phyloP scores from a whole-genome alignment of 352 stramenopile genomes.

The Phytophthora foliorum region DNA sequence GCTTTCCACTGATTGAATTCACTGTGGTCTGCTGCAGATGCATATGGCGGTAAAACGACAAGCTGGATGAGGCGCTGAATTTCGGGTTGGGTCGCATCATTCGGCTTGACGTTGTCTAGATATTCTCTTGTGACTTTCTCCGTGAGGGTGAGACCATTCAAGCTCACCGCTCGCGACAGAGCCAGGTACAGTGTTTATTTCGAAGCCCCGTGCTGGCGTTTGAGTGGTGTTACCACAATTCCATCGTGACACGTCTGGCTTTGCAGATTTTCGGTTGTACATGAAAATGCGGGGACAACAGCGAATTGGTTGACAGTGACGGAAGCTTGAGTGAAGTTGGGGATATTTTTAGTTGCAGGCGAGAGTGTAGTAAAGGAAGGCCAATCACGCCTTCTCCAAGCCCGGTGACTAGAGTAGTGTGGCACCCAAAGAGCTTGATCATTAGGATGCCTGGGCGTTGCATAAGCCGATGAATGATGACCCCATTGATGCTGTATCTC shows the following conservation, averaged over 20 bases:
- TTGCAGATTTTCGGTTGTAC: slow-evolving; percentile 33
- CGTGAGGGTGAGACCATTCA: background rate
- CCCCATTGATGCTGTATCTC: background rate
- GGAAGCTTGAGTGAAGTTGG: background rate
- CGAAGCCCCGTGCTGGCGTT: background rate
- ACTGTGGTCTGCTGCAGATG: background rate
- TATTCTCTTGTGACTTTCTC: slow-evolving; percentile 5
- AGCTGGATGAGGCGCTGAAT: slow-evolving; percentile 1
- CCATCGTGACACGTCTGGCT: slow-evolving; percentile 8
- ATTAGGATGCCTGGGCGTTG: background rate
- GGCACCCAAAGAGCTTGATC: background rate
- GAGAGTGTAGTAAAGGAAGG: background rate
- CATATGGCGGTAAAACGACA: slow-evolving; percentile 1
- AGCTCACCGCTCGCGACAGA: slow-evolving; percentile 2
- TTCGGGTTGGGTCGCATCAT: background rate
- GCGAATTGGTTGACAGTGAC: slow-evolving; percentile 28
- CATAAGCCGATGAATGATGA: slow-evolving; percentile 1
- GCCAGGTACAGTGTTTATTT: slow-evolving; percentile 5
- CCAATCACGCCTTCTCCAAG: slow-evolving; percentile 1
- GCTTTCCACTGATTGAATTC: background rate
- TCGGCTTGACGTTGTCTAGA: background rate
- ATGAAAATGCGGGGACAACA: slow-evolving; percentile 24
- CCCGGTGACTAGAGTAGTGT: background rate
- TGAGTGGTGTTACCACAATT: background rate
- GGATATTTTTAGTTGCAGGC: background rate